Base-by-base conservation (phyloP, 1,284 basidiomycete genomes). In the Chalciporus sp. region DNA sequence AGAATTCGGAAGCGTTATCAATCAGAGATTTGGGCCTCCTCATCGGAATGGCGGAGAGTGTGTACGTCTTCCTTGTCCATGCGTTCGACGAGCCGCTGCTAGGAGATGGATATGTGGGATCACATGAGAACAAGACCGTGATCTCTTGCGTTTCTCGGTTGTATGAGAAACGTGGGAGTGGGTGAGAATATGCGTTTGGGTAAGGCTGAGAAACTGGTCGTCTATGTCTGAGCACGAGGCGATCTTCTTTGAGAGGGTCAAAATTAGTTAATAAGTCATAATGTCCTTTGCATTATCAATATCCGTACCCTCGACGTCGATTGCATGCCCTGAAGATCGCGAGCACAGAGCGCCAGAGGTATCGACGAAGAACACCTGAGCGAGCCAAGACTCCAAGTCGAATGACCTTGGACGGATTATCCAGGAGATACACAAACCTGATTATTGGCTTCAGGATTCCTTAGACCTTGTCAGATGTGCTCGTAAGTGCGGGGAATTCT, bases 341-440 rank as follows among this genome's bases (percentile, higher is more conserved):
- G 88, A 90, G 65, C 88, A 92, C 40, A 92, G 69, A 11, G 82
- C 83, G 17, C 90, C 90, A 11, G 82, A 79, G 5, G 81, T 79
- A 67, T 92, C 90, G 48, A 92, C 81, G 73, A 88, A 92, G 72
- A 91, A 92, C 19, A 92, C 85, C 88, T 88, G 28, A 33, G 42
- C 6, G n/a, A 19, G 3, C 42, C 28, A 29, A 42, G 41, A 35
- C 5, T 27, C 11, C 42, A 35, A 45, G 43, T 46, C 29, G 49
- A 51, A 41, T 57, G 26, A 23, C 19, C 47, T 19, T 29, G 33
- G 47, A 16, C 7, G 23, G 39, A 33, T 19, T 8, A 17, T 43
- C 17, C 20, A 33, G 20, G 39, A 47, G 20, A 42, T 12, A 26
- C 17, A 56, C 66, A 17, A 52, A 83, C 89, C 76, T 92, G 90